Evolutionary conservation across 179 eudicot species (phyloP).

Genomic region (Camellia oleifera): DNA sequence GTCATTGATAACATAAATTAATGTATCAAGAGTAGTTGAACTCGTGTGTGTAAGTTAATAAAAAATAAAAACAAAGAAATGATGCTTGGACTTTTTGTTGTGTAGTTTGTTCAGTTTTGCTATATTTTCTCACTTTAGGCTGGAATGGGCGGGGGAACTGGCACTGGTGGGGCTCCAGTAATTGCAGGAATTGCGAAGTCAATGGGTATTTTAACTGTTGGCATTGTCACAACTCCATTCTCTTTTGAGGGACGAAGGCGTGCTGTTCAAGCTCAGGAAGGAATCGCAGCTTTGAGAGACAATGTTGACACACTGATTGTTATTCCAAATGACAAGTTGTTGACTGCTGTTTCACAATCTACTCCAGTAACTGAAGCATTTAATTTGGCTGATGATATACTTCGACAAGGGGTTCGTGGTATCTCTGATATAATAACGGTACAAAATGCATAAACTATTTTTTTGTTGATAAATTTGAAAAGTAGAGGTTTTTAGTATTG

Average conservation of each 20-base stretch:
- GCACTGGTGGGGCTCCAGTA: conserved; percentile 84
- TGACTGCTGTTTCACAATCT: conserved; percentile 77
- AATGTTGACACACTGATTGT: conserved; percentile 86
- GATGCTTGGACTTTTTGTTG: neutral
- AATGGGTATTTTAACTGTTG: conserved; percentile 87
- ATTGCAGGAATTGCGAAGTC: conserved; percentile 83
- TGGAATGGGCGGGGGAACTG: conserved; percentile 97
- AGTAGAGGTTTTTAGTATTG: neutral
- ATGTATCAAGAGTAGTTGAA: no score
- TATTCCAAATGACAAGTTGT: conserved; percentile 85
- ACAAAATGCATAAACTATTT: conserved; percentile 7
- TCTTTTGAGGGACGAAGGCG: conserved; percentile 86
- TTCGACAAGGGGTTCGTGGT: conserved; percentile 91
- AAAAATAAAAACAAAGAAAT: neutral
- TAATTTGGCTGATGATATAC: conserved; percentile 86
- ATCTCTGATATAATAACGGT: conserved; percentile 85
- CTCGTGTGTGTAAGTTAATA: neutral
- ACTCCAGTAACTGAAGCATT: conserved; percentile 94
- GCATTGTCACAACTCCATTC: conserved; percentile 84
- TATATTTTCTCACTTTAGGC: conserved; percentile 44
- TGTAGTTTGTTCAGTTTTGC: conserved; percentile 12
- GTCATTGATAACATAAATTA: no score
- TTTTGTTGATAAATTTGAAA: neutral
- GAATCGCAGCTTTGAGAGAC: conserved; percentile 89
- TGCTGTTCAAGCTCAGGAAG: conserved; percentile 91